Evolutionary conservation across 495 filamentous ascomycete species (phyloP), one percentile per base, ranked within the genome.

Genomic region (Trichoderma parareesei): DNA sequence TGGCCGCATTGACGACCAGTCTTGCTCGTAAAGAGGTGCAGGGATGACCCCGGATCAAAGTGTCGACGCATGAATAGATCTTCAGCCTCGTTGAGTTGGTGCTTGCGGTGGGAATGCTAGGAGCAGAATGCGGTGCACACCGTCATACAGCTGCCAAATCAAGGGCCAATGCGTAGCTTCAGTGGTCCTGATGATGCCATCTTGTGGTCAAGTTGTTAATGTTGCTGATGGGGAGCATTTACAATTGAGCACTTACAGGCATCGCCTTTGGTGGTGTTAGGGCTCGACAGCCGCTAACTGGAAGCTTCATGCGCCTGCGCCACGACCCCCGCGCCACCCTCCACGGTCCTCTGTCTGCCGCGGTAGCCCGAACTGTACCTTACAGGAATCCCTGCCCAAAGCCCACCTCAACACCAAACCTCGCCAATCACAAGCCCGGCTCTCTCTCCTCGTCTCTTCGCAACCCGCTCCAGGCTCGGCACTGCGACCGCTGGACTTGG

Each of bases 351-450:
- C 55, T 1, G 1, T 60, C 16, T 60, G 27, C 55, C 48, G 35
- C 55, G 27, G 27, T 27, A 27, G 27, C 27, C 27, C 27, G 27
- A 27, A 27, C 27, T 27, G 27, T 27, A 27, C 27, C 27, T 27
- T 27, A 27, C 27, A 27, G 27, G 27, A 27, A 27, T 27, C 55
- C 18, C 37, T 60, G n/a, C 18, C 18, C 48, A 13, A 20, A 38
- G 8, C 27, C 53, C 53, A 57, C 27, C 33, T 14, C 13, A 48
- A 13, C 53, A 11, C 27, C 53, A 13, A n/a, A n/a, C 16, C 8
- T 18, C 53, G 53, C 53, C 53, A 57, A 57, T 57, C 53, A 57
- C 53, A 27, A 37, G 27, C 53, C 18, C 46, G 46, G 46, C 20
- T 18, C 16, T 27, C 46, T 14, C 27, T 57, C 37, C 27, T 57